A percentile compares a stretch with the other conserved stretches of the same genome.
Conservation (phyloP, 1,284 basidiomycete species). For the Papiliotrema terrestris region DNA sequence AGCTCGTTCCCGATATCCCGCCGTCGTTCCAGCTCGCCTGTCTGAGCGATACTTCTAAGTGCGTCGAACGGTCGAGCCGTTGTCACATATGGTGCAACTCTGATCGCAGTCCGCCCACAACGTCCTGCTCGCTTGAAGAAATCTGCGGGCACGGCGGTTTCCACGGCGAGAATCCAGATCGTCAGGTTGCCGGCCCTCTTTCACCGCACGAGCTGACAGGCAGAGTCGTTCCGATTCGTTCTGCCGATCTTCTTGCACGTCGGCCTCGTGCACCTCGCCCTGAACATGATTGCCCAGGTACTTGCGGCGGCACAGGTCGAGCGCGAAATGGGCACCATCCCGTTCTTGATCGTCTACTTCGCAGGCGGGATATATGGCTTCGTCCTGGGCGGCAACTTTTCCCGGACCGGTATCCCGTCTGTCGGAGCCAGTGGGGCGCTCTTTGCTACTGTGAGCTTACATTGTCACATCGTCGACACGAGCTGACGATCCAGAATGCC, state of each 20-base stretch:
- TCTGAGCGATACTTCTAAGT: slow-evolving; percentile 50
- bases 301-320: slow-evolving; percentile 50
- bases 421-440: slow-evolving; percentile 91
- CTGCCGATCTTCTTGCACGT: slow-evolving; percentile 87
- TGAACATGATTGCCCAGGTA: slow-evolving; percentile 88
- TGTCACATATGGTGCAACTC: not conserved
- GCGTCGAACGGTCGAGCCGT: slow-evolving; percentile 3
- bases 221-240: slow-evolving; percentile 62
- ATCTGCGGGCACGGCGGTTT: slow-evolving; percentile 89
- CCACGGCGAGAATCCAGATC: slow-evolving; percentile 63
- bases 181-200: slow-evolving; percentile 59
- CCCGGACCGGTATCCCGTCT: slow-evolving; percentile 84
- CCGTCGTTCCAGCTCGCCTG: slow-evolving; percentile 63
- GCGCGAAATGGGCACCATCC: slow-evolving; percentile 55
- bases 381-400: slow-evolving; percentile 80
- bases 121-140: slow-evolving; percentile 70
- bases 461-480: not conserved
- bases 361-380: slow-evolving; percentile 87
- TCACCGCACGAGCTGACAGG: not conserved
- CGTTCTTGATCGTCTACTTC: slow-evolving; percentile 78
- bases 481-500: slow-evolving; percentile 55
- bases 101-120: slow-evolving; percentile 59
- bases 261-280: slow-evolving; percentile 77
- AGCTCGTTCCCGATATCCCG: slow-evolving; percentile 58
- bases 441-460: slow-evolving; percentile 63